A percentile compares a stretch with the other conserved stretches of the same genome.
These are phyloP conservation scores for Hypocrella siamensis DNA, from an alignment of 2,329 filamentous ascomycete species.

Conservation along the genomic window DNA sequence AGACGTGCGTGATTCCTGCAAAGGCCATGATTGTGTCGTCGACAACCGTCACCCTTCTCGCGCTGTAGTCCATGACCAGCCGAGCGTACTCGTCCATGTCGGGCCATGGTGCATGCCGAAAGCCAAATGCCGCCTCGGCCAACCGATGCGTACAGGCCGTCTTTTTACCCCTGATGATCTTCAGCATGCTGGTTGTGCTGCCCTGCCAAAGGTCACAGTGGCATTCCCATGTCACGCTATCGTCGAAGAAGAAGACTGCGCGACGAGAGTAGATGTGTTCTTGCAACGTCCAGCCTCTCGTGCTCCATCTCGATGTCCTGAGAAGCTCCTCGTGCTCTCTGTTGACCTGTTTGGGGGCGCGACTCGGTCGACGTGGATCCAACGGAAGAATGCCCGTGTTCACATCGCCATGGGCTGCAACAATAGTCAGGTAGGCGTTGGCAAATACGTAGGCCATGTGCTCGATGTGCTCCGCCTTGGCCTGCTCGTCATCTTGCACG, in stretches of 20 bases:
- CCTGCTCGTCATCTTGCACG: conserved; percentile 24
- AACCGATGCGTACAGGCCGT: conserved; percentile 17
- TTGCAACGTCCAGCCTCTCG: conserved; percentile 26
- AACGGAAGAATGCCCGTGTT: conserved; percentile 21
- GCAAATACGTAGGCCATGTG: conserved; percentile 30
- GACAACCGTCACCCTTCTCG: conserved; percentile 20
- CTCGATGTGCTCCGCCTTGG: conserved; percentile 22
- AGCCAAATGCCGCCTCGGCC: conserved; percentile 18
- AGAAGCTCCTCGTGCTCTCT: conserved; percentile 22
- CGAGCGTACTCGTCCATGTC: conserved; percentile 29
- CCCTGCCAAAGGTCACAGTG: conserved; percentile 28
- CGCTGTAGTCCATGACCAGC: conserved; percentile 26
- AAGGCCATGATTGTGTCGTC: conserved; percentile 28
- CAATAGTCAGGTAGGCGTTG: conserved; percentile 27
- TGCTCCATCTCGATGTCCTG: conserved; percentile 21
- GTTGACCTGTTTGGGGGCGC: conserved; percentile 10
- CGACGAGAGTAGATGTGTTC: conserved; percentile 26
- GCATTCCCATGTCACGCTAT: conserved; percentile 27
- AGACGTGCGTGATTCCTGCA: conserved; percentile 23
- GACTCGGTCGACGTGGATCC: conserved; percentile 16
- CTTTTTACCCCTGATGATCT: conserved; percentile 14
- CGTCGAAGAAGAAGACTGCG: conserved; percentile 26
- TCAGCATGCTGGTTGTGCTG: conserved; percentile 14
- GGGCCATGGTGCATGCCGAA: conserved; percentile 25
- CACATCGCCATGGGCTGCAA: conserved; percentile 24